These are phyloP conservation scores for Cicer cuneatum DNA, from an alignment of 306 rosid genomes.

Conservation along the genomic window DNA sequence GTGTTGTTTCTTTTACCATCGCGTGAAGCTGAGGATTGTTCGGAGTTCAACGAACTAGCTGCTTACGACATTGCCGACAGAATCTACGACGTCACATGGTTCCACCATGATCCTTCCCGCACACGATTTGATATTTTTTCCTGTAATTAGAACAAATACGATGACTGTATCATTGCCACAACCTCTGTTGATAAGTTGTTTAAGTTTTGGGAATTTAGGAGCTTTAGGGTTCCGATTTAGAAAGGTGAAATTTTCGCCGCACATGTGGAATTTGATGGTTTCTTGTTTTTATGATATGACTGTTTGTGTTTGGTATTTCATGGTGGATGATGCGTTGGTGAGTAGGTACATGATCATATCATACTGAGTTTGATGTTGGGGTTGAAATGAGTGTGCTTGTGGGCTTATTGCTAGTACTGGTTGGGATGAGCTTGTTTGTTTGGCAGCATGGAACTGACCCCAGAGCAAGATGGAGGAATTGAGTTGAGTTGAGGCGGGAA, in stretches of 20 bases:
- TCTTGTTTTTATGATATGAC: slow-evolving; percentile 93
- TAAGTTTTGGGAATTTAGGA: slow-evolving; percentile 89
- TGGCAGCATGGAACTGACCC: slow-evolving; percentile 97
- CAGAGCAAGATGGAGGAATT: too few species aligned
- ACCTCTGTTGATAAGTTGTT: slow-evolving; percentile 84
- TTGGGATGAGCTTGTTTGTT: slow-evolving; percentile 90
- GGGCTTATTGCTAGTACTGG: slow-evolving; percentile 91
- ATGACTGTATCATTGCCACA: slow-evolving; percentile 76
- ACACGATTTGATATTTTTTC: slow-evolving; percentile 76
- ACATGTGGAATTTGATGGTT: slow-evolving; percentile 62
- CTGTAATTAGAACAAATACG: slow-evolving; percentile 92
- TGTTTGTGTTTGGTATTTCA: slow-evolving; percentile 87
- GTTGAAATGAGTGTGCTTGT: slow-evolving; percentile 91
- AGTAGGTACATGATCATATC: slow-evolving; percentile 82
- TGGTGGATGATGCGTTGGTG: slow-evolving; percentile 89
- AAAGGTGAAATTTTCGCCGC: slow-evolving; percentile 80
- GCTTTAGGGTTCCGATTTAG: slow-evolving; percentile 64
- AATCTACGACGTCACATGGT: slow-evolving; percentile 80
- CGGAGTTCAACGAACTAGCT: slow-evolving; percentile 56
- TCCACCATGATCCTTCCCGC: slow-evolving; percentile 87
- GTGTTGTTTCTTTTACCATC: slow-evolving; percentile 49
- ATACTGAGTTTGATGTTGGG: slow-evolving; percentile 87
- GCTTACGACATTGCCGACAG: slow-evolving; percentile 94
- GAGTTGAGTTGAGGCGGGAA: too few species aligned
- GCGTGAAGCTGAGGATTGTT: slow-evolving; percentile 39